phyloP scores from a whole-genome alignment of 2,329 filamentous ascomycete species.

The Colletotrichum lentis region DNA sequence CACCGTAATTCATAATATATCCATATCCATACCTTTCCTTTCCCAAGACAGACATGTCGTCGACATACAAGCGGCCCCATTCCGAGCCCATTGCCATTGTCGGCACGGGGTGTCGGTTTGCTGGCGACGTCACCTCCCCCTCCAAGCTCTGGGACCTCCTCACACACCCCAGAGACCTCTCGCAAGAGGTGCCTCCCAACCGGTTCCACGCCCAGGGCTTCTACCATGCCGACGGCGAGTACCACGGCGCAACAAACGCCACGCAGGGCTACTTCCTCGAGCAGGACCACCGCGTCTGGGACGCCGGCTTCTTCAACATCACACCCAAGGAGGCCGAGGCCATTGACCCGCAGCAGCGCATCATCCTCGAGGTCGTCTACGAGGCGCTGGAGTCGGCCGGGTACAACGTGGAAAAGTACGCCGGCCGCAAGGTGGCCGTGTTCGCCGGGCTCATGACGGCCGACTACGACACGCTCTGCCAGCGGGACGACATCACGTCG shows the following conservation, averaged over 20 bases:
- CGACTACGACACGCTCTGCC: constrained; percentile 45
- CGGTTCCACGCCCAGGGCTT: constrained; percentile 41
- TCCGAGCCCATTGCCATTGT: constrained; percentile 53
- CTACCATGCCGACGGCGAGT: constrained; percentile 43
- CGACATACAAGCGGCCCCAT: constrained; percentile 34
- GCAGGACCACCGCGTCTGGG: constrained; percentile 46
- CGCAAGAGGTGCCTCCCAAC: constrained; percentile 37
- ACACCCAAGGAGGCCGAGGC: constrained; percentile 43
- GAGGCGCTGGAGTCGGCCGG: constrained; percentile 45
- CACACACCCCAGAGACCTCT: constrained; percentile 44
- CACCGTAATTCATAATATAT: constrained; percentile 29
- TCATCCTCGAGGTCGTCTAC: constrained; percentile 48
- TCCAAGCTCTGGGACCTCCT: constrained; percentile 50
- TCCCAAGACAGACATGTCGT: constrained; percentile 33
- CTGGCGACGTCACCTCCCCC: constrained; percentile 47
- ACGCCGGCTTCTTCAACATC: constrained; percentile 54
- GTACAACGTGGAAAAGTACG: constrained; percentile 39
- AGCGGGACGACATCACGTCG: constrained; percentile 42
- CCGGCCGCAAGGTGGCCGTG: constrained; percentile 37
- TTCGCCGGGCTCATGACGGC: constrained; percentile 42
- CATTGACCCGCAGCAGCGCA: constrained; percentile 48
- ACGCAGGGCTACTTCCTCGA: constrained; percentile 39
- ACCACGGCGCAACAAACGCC: constrained; percentile 34
- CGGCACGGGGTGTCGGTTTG: constrained; percentile 52
- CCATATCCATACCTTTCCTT: constrained; percentile 19